A percentile compares a stretch with the other conserved stretches of the same genome.
phyloP scores from a whole-genome alignment of 129 eudicot species.

The Artemisia tridentata region DNA sequence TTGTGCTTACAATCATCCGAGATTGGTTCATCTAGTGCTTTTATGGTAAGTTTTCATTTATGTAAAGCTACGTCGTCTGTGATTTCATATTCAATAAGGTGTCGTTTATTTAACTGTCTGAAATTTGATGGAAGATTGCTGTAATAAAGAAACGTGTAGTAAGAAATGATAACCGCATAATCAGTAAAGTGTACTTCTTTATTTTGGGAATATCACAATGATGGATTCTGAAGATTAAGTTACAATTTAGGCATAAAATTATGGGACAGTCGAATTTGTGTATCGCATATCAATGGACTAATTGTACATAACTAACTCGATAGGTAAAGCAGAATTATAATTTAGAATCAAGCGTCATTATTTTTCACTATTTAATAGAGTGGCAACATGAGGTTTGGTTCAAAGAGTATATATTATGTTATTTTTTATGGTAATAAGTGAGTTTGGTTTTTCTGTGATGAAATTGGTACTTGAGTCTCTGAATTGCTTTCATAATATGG shows the following conservation, averaged over 20 bases:
- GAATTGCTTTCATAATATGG: slow-evolving; percentile 24
- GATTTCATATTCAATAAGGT: background rate
- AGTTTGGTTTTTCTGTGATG: background rate
- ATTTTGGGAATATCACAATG: background rate
- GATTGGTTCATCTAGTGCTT: slow-evolving; percentile 21
- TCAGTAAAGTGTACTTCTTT: background rate
- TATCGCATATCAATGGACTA: background rate
- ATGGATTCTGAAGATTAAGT: background rate
- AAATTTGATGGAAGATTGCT: background rate
- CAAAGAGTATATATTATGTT: background rate
- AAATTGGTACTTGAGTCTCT: background rate
- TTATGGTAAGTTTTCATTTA: slow-evolving; percentile 34
- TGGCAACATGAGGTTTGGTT: background rate
- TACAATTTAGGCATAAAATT: background rate
- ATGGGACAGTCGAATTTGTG: background rate
- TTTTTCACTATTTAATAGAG: background rate
- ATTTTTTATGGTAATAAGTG: background rate
- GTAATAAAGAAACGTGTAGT: background rate
- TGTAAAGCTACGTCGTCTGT: background rate
- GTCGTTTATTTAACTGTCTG: background rate
- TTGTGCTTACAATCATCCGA: slow-evolving; percentile 29
- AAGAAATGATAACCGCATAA: background rate
- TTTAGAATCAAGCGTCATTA: background rate
- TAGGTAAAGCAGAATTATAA: too few relatives aligned
- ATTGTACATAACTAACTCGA: background rate